These are phyloP conservation scores for Yamadazyma sp. DNA, from an alignment of 805 yeast genomes.

Conservation along the genomic window DNA sequence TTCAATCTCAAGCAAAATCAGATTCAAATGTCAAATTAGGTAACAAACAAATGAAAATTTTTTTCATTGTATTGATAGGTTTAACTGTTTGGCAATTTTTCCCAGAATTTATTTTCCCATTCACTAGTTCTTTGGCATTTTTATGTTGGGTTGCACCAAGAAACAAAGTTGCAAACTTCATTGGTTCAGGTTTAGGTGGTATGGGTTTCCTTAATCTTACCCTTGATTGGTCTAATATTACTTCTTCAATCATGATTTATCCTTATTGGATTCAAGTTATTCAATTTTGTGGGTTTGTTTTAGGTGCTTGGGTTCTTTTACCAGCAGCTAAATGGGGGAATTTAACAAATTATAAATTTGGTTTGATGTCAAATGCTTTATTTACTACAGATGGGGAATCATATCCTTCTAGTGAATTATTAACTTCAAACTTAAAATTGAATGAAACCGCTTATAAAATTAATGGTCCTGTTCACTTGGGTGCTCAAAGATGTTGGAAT, in stretches of 20 bases:
- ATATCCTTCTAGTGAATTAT: constrained; percentile 38
- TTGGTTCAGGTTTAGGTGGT: constrained; percentile 49
- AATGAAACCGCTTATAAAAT: constrained; percentile 40
- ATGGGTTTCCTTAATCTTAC: constrained; percentile 44
- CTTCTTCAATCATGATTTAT: constrained; percentile 43
- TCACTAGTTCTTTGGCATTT: constrained; percentile 44
- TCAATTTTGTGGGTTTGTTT: constrained; percentile 42
- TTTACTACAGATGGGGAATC: constrained; percentile 29
- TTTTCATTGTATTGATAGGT: constrained; percentile 26
- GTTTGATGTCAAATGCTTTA: constrained; percentile 44
- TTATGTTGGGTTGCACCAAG: constrained; percentile 45
- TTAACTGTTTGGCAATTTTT: constrained; percentile 43
- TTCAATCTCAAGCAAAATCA: constrained; percentile 24
- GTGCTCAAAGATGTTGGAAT: constrained; percentile 44
- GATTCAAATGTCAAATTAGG: constrained; percentile 13
- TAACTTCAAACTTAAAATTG: constrained; percentile 34
- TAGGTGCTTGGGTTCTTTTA: constrained; percentile 42
- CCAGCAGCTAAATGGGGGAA: constrained; percentile 45
- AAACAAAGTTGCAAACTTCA: constrained; percentile 33
- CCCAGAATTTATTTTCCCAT: constrained; percentile 44
- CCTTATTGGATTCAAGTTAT: constrained; percentile 49
- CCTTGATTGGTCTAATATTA: constrained; percentile 48
- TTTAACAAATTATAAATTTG: constrained; percentile 24
- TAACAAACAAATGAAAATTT: constrained; percentile 31
- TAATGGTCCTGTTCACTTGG: constrained; percentile 43